A percentile compares a stretch with the other conserved stretches of the same genome.
Conservation (phyloP, 148 eudicot species). For the Mesembryanthemum crystallinum region DNA sequence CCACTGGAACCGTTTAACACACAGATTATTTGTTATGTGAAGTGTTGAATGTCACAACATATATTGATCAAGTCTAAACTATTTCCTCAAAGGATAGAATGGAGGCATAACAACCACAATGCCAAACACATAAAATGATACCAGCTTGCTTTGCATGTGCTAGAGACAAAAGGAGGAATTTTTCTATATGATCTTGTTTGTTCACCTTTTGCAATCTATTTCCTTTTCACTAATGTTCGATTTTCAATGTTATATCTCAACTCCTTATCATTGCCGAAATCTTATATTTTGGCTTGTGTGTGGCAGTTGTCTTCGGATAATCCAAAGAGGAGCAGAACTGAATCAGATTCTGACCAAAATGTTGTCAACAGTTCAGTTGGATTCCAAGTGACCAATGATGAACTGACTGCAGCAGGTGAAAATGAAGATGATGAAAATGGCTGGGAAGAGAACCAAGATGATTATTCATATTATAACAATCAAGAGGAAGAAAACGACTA, state of each 20-base stretch:
- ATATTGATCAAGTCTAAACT: not conserved
- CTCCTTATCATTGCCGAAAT: not conserved
- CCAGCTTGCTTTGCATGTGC: not conserved
- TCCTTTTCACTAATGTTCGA: not conserved
- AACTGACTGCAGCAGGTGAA: not conserved
- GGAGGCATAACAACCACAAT: no score
- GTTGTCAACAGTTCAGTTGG: not conserved
- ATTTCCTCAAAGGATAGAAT: no score
- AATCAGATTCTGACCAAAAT: conserved; percentile 4
- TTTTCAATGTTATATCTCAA: not conserved
- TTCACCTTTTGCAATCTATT: not conserved
- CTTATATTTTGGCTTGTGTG: conserved; percentile 7
- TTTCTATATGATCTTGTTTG: not conserved
- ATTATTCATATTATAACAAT: conserved; percentile 18
- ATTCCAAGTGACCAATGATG: not conserved
- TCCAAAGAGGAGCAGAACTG: conserved; percentile 23
- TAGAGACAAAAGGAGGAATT: not conserved
- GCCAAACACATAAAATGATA: not conserved
- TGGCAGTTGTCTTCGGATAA: conserved; percentile 18
- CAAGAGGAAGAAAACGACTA: conserved; percentile 26
- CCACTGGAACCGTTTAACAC: no score
- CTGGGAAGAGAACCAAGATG: conserved; percentile 20
- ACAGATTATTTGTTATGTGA: not conserved
- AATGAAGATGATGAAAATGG: conserved; percentile 15
- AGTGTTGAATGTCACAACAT: not conserved